phyloP scores from a whole-genome alignment of 192 early-diverging fungal genomes.

The Coemansia sp. region DNA sequence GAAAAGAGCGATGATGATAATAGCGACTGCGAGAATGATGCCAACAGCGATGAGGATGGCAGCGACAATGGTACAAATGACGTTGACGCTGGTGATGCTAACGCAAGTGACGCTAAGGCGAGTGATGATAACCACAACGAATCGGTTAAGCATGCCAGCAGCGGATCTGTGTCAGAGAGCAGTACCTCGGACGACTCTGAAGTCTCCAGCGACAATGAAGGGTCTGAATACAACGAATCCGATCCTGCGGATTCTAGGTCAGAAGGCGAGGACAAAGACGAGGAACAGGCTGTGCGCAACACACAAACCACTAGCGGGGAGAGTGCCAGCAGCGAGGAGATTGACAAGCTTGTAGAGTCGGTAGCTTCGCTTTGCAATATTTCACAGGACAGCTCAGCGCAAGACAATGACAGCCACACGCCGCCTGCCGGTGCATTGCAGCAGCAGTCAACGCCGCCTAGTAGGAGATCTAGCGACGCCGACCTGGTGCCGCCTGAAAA shows the following conservation, averaged over 20 bases:
- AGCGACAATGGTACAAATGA: background rate
- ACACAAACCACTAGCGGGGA: background rate
- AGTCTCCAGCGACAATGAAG: background rate
- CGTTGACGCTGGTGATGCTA: background rate
- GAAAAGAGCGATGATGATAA: constrained; percentile 18
- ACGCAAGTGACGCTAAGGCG: background rate
- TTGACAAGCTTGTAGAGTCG: constrained; percentile 5
- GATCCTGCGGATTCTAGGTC: background rate
- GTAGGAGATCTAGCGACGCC: background rate
- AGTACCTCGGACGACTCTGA: background rate
- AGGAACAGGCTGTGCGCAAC: background rate
- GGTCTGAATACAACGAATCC: background rate
- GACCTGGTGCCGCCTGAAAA: background rate
- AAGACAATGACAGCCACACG: constrained; percentile 1
- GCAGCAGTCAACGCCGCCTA: background rate
- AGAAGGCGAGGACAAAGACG: background rate
- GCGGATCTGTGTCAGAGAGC: background rate
- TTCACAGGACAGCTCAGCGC: background rate
- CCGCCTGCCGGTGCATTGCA: background rate
- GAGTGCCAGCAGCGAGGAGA: background rate
- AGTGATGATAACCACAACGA: background rate
- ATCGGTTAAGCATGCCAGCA: background rate
- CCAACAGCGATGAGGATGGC: background rate
- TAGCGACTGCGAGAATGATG: constrained; percentile 6
- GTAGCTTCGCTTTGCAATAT: constrained; percentile 6